Evolutionary conservation across 495 filamentous ascomycete species (phyloP).

Genomic region (Penicillium roqueforti): DNA sequence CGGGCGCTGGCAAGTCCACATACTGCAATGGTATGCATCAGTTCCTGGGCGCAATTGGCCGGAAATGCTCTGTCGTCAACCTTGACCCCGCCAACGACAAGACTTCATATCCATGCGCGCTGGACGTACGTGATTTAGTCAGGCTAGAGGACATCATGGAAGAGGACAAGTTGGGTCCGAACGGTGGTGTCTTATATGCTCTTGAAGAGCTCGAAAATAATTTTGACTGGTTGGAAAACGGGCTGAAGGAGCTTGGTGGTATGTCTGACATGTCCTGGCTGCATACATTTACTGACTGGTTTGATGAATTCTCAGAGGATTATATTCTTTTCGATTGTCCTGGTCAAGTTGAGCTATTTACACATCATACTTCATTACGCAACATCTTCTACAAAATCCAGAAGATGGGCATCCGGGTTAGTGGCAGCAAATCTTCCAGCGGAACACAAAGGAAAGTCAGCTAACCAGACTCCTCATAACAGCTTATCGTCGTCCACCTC

Average conservation of each 20-base stretch:
- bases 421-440: constrained; percentile 19
- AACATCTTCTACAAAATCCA: constrained; percentile 87
- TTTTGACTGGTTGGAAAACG: constrained; percentile 81
- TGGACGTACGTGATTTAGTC: constrained; percentile 86
- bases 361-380: constrained; percentile 82
- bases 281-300: background rate
- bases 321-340: constrained; percentile 96
- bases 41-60: constrained; percentile 89
- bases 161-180: constrained; percentile 86
- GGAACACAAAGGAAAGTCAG: background rate
- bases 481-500: constrained; percentile 89
- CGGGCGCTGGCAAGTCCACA: constrained; percentile 92
- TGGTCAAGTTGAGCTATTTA: constrained; percentile 94
- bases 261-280: constrained; percentile 7
- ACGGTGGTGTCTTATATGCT: constrained; percentile 87
- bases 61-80: constrained; percentile 92
- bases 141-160: constrained; percentile 92
- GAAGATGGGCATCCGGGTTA: constrained; percentile 87
- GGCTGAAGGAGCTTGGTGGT: constrained; percentile 67
- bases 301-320: constrained; percentile 55
- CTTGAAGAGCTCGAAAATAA: constrained; percentile 94
- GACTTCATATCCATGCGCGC: constrained; percentile 62
- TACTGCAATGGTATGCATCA: constrained; percentile 99
- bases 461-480: constrained; percentile 15
- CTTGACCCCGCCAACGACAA: constrained; percentile 94